phyloP scores from a whole-genome alignment of 2,329 filamentous ascomycete genomes.

The Trichophaea hybrida region DNA sequence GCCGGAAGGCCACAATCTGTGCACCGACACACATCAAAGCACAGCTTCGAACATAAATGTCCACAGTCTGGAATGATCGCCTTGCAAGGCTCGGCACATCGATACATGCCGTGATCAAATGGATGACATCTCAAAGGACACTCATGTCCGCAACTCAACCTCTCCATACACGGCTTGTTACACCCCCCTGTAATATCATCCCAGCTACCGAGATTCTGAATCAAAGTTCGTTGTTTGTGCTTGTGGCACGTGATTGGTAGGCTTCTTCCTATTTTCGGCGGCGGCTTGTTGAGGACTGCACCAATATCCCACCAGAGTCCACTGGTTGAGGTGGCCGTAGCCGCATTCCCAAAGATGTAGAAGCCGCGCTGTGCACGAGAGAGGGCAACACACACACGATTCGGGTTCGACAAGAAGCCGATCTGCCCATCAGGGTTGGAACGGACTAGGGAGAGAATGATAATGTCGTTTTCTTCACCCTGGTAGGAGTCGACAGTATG shows the following conservation, averaged over 20 bases:
- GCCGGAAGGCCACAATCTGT: constrained; percentile 8
- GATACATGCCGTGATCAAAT: constrained; percentile 24
- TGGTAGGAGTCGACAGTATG: constrained; percentile 83
- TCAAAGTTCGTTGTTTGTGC: constrained; percentile 41
- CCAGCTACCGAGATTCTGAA: constrained; percentile 44
- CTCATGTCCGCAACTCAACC: constrained; percentile 38
- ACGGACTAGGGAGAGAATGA: constrained; percentile 67
- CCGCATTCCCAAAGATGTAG: constrained; percentile 69
- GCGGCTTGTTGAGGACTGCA: constrained; percentile 31
- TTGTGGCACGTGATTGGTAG: constrained; percentile 50
- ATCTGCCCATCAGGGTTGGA: constrained; percentile 46
- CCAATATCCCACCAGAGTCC: constrained; percentile 40
- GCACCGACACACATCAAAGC: constrained; percentile 15
- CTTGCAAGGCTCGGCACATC: constrained; percentile 9
- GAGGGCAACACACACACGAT: constrained; percentile 45
- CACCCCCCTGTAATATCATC: constrained; percentile 41
- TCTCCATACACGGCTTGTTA: constrained; percentile 34
- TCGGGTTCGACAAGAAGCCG: constrained; percentile 56
- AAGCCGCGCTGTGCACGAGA: constrained; percentile 63
- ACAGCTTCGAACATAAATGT: constrained; percentile 12
- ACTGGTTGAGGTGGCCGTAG: constrained; percentile 37
- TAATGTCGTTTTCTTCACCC: constrained; percentile 75
- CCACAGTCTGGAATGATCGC: constrained; percentile 7
- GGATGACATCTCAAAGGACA: constrained; percentile 42
- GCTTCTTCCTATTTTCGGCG: constrained; percentile 34